Base-by-base conservation (phyloP, 1,284 basidiomycete genomes). In the Rhodotorula sp. region DNA sequence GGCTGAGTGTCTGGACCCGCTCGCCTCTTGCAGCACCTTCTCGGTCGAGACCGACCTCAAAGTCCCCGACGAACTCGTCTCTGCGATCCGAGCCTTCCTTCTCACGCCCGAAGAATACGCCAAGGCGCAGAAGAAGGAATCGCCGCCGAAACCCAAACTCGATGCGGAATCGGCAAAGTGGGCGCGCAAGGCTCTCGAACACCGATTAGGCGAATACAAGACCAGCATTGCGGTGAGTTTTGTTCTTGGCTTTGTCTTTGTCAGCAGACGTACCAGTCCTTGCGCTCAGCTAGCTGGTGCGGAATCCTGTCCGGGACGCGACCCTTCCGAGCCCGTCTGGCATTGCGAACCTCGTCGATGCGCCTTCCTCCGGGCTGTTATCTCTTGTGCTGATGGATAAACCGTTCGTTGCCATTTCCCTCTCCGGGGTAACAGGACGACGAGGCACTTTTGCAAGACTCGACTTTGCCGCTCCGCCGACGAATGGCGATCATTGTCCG, bases 111-210 rank as follows among this genome's bases (percentile, higher is more conserved):
- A 82, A 1, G 89, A 92, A 59, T 95, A 90, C 86, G 82, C 85
- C 55, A 87, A 86, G 72, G 84, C 85, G 1, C 83, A 83, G 69
- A 81, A 82, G 47, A 95, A 90, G 80, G 86, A 87, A 48, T 93
- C 90, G 78, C 85, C 90, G 4, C 95, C 95, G 0, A 92, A 90
- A 77, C 85, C 90, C 0, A 89, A 86, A 66, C 75, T 88, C 2
- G 88, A 90, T 66, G 77, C 79, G 1, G 62, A 70, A 4, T 78
- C 74, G 1, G 75, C 77, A 15, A 62, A 69, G 34, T 79, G 81
- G 34, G 81, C 80, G 2, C 64, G 81, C n/a, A 68, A 83, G 19
- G 85, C 88, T 6, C 77, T 94, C 21, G 78, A 81, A 66, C 81
- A 78, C 68, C 83, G 89, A 34, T 77, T 88, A 67, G 78, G 76